Base-by-base conservation (phyloP, 495 filamentous ascomycete species). In the Aspergillus sclerotiicarbonarius region DNA sequence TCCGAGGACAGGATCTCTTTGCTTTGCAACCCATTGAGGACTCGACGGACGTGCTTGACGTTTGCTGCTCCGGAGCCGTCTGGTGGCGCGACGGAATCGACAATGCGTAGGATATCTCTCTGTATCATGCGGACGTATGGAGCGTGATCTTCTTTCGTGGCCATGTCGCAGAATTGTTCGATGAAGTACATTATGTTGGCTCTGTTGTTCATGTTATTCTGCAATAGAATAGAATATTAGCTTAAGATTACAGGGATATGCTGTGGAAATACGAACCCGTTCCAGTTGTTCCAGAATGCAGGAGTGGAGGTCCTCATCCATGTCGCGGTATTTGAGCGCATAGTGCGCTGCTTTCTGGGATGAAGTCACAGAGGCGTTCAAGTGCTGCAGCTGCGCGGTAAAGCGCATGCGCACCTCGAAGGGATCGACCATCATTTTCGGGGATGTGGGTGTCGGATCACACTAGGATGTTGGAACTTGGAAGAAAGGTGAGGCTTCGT, bases 161-260 rank as follows among this genome's bases (percentile, higher is more conserved):
- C 87, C 79, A 91, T 83, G 66, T 97, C 93, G 73, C 93, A 90
- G 54, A 99, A 87, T 59, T 91, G 87, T 69, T 98, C 93, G 67
- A 98, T 86, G 77, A 99, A 98, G 76, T 94, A 98, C 89, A 99
- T 93, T 71, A 99, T 96, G 66, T 99, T 99, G 31, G 96, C 95
- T 45, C 93, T 81, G 47, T 86, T 96, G 75, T 99, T 99, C 88
- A 98, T 95, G 60, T 87, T 90, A 64, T 89, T 95, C 84, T 93
- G 54, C 44, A 9, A 19, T 55, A 16, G 25, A 5, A 25, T 19
- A 12, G 37, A 16, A 12, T 25, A 9, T 53, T 6, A 54, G 33
- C 5, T 39, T 33, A 16, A 53, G 8, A 8, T 6, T 29, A 39
- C 57, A 30, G 47, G 56, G 21, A 50, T 37, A 6, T 3, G 44